phyloP scores from a whole-genome alignment of 2,329 filamentous ascomycete genomes.

The Claviceps sp. region DNA sequence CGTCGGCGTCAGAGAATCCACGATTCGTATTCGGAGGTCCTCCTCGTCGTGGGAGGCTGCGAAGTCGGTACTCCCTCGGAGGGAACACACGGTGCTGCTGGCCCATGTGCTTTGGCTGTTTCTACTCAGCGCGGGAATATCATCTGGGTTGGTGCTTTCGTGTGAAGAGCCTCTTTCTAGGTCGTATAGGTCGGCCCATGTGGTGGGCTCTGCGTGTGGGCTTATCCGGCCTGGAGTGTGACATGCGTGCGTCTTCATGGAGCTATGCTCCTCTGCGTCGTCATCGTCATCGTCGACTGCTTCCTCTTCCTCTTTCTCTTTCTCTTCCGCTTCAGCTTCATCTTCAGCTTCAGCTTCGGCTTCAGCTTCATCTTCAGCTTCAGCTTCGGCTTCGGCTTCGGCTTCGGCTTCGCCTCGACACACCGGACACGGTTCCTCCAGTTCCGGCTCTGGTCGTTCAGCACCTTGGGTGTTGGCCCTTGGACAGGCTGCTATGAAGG shows the following conservation, averaged over 20 bases:
- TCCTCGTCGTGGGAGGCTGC: not conserved
- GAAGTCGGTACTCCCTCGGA: not conserved
- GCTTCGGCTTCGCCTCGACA: not conserved
- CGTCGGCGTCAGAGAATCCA: too few relatives aligned
- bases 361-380: not conserved
- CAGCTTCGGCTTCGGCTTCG: not conserved
- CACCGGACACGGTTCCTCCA: not conserved
- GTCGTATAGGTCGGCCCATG: not conserved
- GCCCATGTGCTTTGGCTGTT: not conserved
- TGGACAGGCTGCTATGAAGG: not conserved
- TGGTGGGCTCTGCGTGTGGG: not conserved
- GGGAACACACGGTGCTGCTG: not conserved
- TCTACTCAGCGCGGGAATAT: not conserved
- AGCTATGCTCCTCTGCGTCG: not conserved
- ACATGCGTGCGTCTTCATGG: not conserved
- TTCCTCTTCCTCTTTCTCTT: not conserved
- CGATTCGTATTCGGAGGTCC: not conserved
- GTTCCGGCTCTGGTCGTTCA: not conserved
- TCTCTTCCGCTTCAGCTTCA: not conserved
- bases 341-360: not conserved
- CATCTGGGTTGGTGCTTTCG: not conserved
- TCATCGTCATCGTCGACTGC: not conserved
- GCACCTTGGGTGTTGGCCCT: not conserved
- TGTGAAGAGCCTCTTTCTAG: not conserved
- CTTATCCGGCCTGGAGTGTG: not conserved